Evolutionary conservation across 2,329 filamentous ascomycete species (phyloP).

Genomic region (Ustulina deusta): DNA sequence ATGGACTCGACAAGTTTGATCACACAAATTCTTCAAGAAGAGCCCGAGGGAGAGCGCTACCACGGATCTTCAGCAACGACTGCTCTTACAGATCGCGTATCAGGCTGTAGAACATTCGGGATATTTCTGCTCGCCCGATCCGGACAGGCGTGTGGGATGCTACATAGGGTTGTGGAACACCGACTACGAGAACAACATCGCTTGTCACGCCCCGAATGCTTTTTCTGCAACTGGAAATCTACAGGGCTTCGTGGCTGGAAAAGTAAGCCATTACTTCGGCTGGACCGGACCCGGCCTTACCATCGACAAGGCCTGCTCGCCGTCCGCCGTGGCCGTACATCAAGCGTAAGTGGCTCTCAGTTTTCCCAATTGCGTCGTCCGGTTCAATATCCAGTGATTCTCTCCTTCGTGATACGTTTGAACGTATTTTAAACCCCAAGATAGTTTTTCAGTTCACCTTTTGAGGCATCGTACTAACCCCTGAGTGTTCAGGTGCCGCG

Average conservation of each 20-base stretch:
- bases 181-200: slow-evolving; percentile 59
- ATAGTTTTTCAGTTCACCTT: background rate
- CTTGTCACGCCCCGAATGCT: slow-evolving; percentile 52
- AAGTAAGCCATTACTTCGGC: slow-evolving; percentile 50
- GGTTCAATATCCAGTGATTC: too few relatives aligned
- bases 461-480: background rate
- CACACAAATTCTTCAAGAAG: slow-evolving; percentile 48
- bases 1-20: slow-evolving; percentile 44
- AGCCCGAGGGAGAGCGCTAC: slow-evolving; percentile 38
- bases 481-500: slow-evolving; percentile 37
- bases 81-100: slow-evolving; percentile 43
- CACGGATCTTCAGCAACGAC: slow-evolving; percentile 41
- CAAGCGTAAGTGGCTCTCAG: slow-evolving; percentile 41
- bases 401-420: background rate
- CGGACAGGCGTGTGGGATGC: slow-evolving; percentile 49
- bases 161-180: slow-evolving; percentile 53
- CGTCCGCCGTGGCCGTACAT: slow-evolving; percentile 52
- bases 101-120: slow-evolving; percentile 48
- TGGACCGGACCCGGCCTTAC: slow-evolving; percentile 48
- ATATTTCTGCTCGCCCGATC: slow-evolving; percentile 38
- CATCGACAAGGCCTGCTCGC: slow-evolving; percentile 53
- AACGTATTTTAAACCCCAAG: background rate
- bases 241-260: slow-evolving; percentile 41
- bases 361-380: background rate
- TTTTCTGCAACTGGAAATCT: slow-evolving; percentile 50